A percentile compares a stretch with the other conserved stretches of the same genome.
These are phyloP conservation scores for Colletotrichum melonis DNA, from an alignment of 2,329 filamentous ascomycete species.

Conservation along the genomic window DNA sequence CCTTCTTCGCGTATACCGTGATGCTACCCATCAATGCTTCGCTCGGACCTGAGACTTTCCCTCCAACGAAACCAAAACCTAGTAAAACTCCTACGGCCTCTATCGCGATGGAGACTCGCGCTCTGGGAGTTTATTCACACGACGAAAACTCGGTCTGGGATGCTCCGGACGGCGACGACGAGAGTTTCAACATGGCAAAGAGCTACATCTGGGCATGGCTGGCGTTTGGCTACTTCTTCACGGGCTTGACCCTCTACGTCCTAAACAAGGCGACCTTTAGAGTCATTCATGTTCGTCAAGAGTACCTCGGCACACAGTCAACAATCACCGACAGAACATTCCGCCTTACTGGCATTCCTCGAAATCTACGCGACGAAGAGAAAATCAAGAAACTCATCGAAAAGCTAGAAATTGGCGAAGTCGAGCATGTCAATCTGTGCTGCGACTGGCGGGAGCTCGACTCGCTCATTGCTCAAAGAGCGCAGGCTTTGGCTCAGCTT, in stretches of 20 bases:
- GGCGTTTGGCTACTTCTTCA: slow-evolving; percentile 95
- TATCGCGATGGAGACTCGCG: not conserved
- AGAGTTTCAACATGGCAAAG: slow-evolving; percentile 47
- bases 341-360: slow-evolving; percentile 87
- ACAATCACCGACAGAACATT: slow-evolving; percentile 98
- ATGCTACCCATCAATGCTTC: slow-evolving; percentile 87
- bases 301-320: slow-evolving; percentile 91
- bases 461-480: slow-evolving; percentile 74
- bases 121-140: not conserved
- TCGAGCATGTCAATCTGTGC: slow-evolving; percentile 88
- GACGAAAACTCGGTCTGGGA: not conserved
- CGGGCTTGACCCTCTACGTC: slow-evolving; percentile 81
- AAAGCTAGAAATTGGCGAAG: slow-evolving; percentile 86
- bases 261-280: slow-evolving; percentile 85
- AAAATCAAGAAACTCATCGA: slow-evolving; percentile 90
- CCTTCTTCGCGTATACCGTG: slow-evolving; percentile 83
- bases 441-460: slow-evolving; percentile 89
- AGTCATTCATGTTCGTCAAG: slow-evolving; percentile 87
- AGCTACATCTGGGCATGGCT: slow-evolving; percentile 91
- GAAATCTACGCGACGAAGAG: slow-evolving; percentile 80
- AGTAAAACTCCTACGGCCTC: not conserved
- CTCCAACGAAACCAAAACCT: not conserved
- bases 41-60: slow-evolving; percentile 48
- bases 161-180: slow-evolving; percentile 45
- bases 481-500: slow-evolving; percentile 74